These are phyloP conservation scores for Persicaria tinctoria DNA, from an alignment of 148 eudicot genomes.

Conservation along the genomic window DNA sequence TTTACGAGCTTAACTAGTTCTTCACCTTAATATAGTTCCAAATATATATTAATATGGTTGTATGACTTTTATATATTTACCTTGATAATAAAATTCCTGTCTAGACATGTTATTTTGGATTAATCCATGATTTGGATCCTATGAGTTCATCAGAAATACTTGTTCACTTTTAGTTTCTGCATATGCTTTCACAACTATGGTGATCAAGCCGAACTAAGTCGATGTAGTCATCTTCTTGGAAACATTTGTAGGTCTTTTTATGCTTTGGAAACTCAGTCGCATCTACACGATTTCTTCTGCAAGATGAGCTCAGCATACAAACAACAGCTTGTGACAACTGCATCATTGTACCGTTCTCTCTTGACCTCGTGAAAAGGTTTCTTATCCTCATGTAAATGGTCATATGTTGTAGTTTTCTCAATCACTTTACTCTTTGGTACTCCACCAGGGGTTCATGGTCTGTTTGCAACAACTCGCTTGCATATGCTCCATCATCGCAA, in stretches of 20 bases:
- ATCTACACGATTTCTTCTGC: conserved; percentile 86
- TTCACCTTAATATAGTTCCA: too few species aligned
- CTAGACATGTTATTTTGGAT: too few species aligned
- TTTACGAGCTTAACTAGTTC: too few species aligned
- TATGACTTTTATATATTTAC: too few species aligned
- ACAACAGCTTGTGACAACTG: conserved; percentile 94
- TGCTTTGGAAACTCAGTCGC: conserved; percentile 94
- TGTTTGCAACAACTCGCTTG: conserved; percentile 96
- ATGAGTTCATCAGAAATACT: too few species aligned
- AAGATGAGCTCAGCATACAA: conserved; percentile 96
- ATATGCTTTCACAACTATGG: too few species aligned
- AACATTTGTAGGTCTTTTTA: conserved; percentile 39
- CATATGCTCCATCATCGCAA: conserved; percentile 81
- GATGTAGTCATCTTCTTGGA: not conserved
- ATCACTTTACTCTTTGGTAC: conserved; percentile 5
- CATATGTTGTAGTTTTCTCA: not conserved
- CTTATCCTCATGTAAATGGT: not conserved
- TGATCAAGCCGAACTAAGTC: too few species aligned
- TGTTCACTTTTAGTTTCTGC: too few species aligned
- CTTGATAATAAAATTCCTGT: too few species aligned
- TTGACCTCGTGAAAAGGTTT: not conserved
- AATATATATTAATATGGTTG: too few species aligned
- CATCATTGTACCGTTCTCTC: conserved; percentile 70
- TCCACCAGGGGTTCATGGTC: conserved; percentile 77
- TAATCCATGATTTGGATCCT: too few species aligned